phyloP scores from a whole-genome alignment of 768 basidiomycete genomes.

The Amanita thiersii region DNA sequence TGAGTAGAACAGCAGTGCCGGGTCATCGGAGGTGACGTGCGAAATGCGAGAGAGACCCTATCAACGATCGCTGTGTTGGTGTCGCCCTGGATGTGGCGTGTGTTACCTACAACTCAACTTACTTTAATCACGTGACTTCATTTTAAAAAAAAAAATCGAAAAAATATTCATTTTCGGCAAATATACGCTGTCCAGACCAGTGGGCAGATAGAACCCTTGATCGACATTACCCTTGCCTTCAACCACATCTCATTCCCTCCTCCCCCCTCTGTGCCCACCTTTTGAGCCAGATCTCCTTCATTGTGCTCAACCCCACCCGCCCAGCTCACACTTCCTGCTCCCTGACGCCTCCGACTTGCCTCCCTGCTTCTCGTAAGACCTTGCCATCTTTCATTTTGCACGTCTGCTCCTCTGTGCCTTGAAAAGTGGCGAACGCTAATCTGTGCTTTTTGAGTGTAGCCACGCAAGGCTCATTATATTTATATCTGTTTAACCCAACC shows the following conservation, averaged over 20 bases:
- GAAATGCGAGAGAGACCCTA: not conserved
- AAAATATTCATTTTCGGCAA: constrained; percentile 7
- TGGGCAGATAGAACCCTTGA: constrained; percentile 2
- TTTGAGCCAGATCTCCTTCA: too few species aligned
- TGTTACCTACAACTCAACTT: not conserved
- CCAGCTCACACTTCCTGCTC: too few species aligned
- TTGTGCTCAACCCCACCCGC: too few species aligned
- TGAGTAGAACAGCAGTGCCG: constrained; percentile 4
- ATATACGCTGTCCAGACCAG: not conserved
- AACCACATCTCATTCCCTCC: not conserved
- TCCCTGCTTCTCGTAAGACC: too few species aligned
- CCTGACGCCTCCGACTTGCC: too few species aligned
- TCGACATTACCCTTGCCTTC: constrained; percentile 2
- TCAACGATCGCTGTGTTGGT: constrained; percentile 1
- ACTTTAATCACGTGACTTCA: constrained; percentile 2
- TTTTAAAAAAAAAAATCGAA: not conserved
- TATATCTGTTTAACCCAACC: constrained; percentile 5
- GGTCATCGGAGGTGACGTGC: constrained; percentile 3
- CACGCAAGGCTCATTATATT: not conserved
- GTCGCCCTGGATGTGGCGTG: not conserved
- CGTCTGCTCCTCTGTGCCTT: too few species aligned
- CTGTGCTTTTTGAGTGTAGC: too few species aligned
- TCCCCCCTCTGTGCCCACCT: constrained; percentile 1
- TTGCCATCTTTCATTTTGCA: too few species aligned
- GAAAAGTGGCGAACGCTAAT: too few species aligned